Conservation (phyloP, 352 stramenopile species). For the Sclerospora graminicola region DNA sequence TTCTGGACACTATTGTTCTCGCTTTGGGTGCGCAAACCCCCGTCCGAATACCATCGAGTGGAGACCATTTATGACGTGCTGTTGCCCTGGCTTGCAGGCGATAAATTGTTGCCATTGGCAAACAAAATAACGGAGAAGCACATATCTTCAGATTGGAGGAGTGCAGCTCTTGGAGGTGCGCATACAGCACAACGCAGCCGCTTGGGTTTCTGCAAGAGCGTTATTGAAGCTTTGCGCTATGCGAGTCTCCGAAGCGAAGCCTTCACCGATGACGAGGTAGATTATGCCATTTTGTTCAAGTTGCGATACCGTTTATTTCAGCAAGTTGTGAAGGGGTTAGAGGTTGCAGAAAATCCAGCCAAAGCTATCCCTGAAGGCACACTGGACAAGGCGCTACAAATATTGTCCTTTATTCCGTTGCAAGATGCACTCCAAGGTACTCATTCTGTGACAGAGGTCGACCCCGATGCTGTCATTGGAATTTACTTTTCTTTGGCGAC, state of each 20-base stretch:
- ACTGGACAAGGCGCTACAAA: slow-evolving; percentile 46
- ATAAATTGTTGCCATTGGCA: slow-evolving; percentile 58
- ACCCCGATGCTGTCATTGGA: slow-evolving; percentile 46
- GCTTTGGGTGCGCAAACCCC: slow-evolving; percentile 72
- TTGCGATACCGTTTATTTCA: slow-evolving; percentile 59
- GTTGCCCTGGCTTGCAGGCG: slow-evolving; percentile 74
- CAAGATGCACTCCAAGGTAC: slow-evolving; percentile 69
- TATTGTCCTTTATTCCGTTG: slow-evolving; percentile 48
- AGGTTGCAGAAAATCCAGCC: slow-evolving; percentile 41
- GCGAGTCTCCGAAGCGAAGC: slow-evolving; percentile 44
- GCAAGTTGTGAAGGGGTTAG: slow-evolving; percentile 41
- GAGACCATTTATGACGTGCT: slow-evolving; percentile 87
- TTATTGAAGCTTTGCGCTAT: slow-evolving; percentile 67
- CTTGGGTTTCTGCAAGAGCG: slow-evolving; percentile 74
- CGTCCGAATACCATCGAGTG: slow-evolving; percentile 81
- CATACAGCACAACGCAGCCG: slow-evolving; percentile 66
- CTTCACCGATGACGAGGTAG: slow-evolving; percentile 51
- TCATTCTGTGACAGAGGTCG: slow-evolving; percentile 41
- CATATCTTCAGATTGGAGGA: slow-evolving; percentile 19
- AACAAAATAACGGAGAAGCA: slow-evolving; percentile 19
- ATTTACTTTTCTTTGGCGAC: slow-evolving; percentile 63
- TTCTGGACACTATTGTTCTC: slow-evolving; percentile 82
- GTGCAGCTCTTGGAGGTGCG: slow-evolving; percentile 19
- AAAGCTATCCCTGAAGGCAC: slow-evolving; percentile 36
- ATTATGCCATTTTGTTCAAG: slow-evolving; percentile 59